Percentiles rank a stretch among this genome's conserved stretches.
These are phyloP conservation scores for Myxozyma geophila DNA, from an alignment of 805 yeast genomes.

Conservation along the genomic window DNA sequence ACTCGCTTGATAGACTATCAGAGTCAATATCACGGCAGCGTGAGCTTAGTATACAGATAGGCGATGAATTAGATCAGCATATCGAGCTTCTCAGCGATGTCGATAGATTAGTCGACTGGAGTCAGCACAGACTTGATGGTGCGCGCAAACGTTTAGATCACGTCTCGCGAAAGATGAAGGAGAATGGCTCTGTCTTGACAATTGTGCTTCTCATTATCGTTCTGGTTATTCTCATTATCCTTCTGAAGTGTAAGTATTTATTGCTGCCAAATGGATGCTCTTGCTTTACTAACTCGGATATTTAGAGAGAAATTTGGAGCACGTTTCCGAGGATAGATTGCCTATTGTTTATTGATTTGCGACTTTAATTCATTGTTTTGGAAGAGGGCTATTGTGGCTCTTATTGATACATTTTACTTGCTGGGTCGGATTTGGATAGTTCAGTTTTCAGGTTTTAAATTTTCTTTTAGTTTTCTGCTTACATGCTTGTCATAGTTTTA, in stretches of 20 bases:
- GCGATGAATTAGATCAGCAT: slow-evolving; percentile 47
- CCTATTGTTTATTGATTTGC: neutral
- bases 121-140: slow-evolving; percentile 43
- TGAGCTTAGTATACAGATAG: slow-evolving; percentile 47
- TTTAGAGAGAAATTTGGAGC: neutral
- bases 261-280: neutral
- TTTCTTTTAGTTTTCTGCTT: neutral
- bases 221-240: slow-evolving; percentile 45
- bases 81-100: slow-evolving; percentile 47
- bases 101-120: slow-evolving; percentile 47
- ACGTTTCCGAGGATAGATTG: neutral
- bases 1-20: slow-evolving; percentile 46
- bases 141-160: slow-evolving; percentile 46
- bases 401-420: slow-evolving; percentile 6
- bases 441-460: neutral
- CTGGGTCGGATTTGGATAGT: slow-evolving; percentile 10
- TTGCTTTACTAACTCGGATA: neutral
- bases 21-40: slow-evolving; percentile 48
- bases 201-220: slow-evolving; percentile 45
- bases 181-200: slow-evolving; percentile 44
- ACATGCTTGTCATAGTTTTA: neutral
- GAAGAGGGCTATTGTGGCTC: neutral
- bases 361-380: neutral
- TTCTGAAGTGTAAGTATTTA: slow-evolving; percentile 37
- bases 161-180: slow-evolving; percentile 48